phyloP scores from a whole-genome alignment of 1,284 basidiomycete genomes.

The Ganoderma boninense region DNA sequence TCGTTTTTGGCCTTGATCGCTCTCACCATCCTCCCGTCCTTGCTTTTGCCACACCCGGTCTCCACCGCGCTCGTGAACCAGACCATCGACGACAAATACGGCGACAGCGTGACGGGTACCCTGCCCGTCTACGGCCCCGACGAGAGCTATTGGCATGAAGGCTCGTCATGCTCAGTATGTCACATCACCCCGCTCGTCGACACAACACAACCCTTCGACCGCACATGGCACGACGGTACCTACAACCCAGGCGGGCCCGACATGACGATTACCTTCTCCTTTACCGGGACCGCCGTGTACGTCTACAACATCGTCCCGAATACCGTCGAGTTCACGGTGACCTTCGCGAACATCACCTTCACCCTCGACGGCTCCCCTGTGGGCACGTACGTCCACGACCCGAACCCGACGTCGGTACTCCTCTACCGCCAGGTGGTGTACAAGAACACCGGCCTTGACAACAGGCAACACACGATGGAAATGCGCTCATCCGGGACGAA shows the following conservation, averaged over 20 bases:
- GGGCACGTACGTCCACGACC: constrained; percentile 11
- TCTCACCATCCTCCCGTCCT: not conserved
- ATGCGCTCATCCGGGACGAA: constrained; percentile 13
- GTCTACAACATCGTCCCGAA: constrained; percentile 21
- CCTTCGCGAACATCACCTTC: constrained; percentile 18
- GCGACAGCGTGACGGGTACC: constrained; percentile 25
- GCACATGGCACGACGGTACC: constrained; percentile 34
- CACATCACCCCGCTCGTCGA: constrained; percentile 14
- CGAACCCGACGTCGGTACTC: not conserved
- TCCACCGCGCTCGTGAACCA: constrained; percentile 18
- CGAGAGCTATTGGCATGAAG: constrained; percentile 27
- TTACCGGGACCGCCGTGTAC: constrained; percentile 20
- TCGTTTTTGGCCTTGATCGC: not conserved
- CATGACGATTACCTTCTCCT: not conserved
- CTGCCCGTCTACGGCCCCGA: constrained; percentile 27
- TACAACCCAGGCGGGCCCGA: constrained; percentile 4
- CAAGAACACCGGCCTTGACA: constrained; percentile 21
- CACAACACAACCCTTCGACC: constrained; percentile 18
- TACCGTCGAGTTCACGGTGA: not conserved
- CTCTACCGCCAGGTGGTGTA: constrained; percentile 43
- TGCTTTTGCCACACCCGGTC: not conserved
- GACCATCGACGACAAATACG: constrained; percentile 36
- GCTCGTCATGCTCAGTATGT: constrained; percentile 26
- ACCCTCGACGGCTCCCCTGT: constrained; percentile 14
- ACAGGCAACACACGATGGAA: constrained; percentile 14